Evolutionary conservation across 2,329 filamentous ascomycete genomes (phyloP).

Genomic region (Kalmusia sp.): DNA sequence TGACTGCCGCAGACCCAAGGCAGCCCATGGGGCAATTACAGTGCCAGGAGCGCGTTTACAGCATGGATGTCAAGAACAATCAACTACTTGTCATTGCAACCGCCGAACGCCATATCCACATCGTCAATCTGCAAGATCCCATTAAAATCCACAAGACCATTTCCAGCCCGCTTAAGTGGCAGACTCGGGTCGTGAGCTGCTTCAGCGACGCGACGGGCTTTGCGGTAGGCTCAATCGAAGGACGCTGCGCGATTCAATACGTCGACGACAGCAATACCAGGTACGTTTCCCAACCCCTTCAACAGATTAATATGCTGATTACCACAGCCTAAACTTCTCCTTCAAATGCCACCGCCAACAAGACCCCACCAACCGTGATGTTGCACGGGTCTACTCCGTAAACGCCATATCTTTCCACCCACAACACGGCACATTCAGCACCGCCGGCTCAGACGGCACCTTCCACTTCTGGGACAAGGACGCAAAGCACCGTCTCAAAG

Average conservation of each 20-base stretch:
- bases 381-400: conserved; percentile 90
- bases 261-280: conserved; percentile 91
- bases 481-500: conserved; percentile 64
- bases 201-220: conserved; percentile 92
- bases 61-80: conserved; percentile 88
- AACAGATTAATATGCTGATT: no score
- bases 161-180: conserved; percentile 96
- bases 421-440: conserved; percentile 96
- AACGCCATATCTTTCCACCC: conserved; percentile 99
- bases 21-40: conserved; percentile 69
- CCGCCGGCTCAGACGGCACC: conserved; percentile 91
- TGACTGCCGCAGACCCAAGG: conserved; percentile 52
- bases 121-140: conserved; percentile 88
- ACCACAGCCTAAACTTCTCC: conserved; percentile 85
- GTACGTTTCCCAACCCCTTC: conserved; percentile 44
- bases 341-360: conserved; percentile 98
- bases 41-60: conserved; percentile 82
- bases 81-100: conserved; percentile 85
- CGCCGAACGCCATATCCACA: conserved; percentile 94
- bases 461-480: conserved; percentile 93
- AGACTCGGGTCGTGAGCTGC: conserved; percentile 93
- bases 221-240: conserved; percentile 95
- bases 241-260: conserved; percentile 96
- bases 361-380: conserved; percentile 66
- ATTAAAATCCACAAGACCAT: conserved; percentile 94